Percentiles rank a stretch among this genome's conserved stretches.
Evolutionary conservation across 1,139 yeast species (phyloP).

Genomic region (Geotrichum klebahnii): DNA sequence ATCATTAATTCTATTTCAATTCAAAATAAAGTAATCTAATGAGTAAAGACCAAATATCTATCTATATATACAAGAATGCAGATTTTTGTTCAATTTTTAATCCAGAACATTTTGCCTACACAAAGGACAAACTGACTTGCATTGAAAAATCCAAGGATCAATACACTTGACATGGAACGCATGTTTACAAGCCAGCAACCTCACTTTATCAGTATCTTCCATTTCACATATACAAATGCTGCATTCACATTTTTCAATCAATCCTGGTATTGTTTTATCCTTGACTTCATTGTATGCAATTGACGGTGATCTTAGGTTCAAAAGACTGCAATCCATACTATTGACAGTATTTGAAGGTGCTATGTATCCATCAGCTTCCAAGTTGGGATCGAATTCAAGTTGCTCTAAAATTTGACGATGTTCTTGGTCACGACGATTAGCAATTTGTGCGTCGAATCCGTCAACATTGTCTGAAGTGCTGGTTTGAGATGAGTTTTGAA

Average conservation of each 20-base stretch:
- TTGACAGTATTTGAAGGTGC: not conserved
- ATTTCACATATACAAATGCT: slow-evolving; percentile 61
- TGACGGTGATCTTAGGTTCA: slow-evolving; percentile 4
- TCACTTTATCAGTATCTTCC: slow-evolving; percentile 58
- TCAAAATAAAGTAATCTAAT: no score
- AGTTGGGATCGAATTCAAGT: slow-evolving; percentile 10
- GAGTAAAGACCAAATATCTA: not conserved
- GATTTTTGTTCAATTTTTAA: not conserved
- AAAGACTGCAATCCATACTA: slow-evolving; percentile 1
- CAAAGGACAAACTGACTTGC: slow-evolving; percentile 80
- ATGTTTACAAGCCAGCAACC: slow-evolving; percentile 77
- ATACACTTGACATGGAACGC: slow-evolving; percentile 75
- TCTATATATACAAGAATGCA: not conserved
- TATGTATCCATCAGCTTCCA: slow-evolving; percentile 9
- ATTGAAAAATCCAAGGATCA: slow-evolving; percentile 73
- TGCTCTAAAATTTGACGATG: not conserved
- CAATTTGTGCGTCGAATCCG: not conserved
- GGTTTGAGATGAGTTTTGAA: not conserved
- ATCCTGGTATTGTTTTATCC: not conserved
- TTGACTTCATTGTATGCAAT: not conserved
- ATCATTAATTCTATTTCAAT: no score
- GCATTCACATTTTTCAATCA: slow-evolving; percentile 6
- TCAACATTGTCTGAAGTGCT: not conserved
- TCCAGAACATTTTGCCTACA: slow-evolving; percentile 40
- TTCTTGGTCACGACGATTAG: not conserved